Evolutionary conservation across 192 early-diverging fungal species (phyloP), one percentile per base, ranked within the genome.

Genomic region (Backusella tuberculispora): DNA sequence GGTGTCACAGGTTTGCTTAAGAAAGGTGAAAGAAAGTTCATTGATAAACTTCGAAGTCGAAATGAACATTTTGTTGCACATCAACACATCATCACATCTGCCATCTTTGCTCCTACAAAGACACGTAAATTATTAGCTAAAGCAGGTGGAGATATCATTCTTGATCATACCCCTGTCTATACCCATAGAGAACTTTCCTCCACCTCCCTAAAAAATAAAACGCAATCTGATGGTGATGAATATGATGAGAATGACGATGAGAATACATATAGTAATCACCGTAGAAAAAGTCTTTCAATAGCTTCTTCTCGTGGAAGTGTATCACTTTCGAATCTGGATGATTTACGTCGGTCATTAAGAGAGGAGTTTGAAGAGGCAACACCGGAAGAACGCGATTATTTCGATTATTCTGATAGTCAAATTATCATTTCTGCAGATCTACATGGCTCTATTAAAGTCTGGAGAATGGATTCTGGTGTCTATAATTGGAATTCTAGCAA

Each of bases 391-490:
- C 41, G 60, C 12, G 42, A 41, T 5, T 70, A 53, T 63, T 74
- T 74, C 53, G 77, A 75, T 24, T 84, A 81, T 71, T 71, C 82
- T 29, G 79, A 87, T 60, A 79, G 85, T 17, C 81, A 87, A 13
- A 92, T 93, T 7, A 92, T 93, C 44, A 82, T 91, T 34, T 86
- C 89, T 8, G 84, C 90, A 12, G 91, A 91, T 71, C 83, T 85
- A 14, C 75, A 78, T 63, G 91, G 90, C 43, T 74, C 74, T 64
- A 90, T 93, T 69, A 84, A 88, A 40, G 88, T 93, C 14, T 93
- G 88, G 81, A 83, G 91, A 66, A 85, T 86, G 41, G 91, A 92
- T 75, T 85, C 75, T 64, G 81, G 79, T 19, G 45, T 60, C 19
- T 84, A 84, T 65, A 17, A 60, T 60, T 26, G 21, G 53, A 26